Evolutionary conservation across 345 rosid genomes (phyloP).

Genomic region (Raphanus raphanistrum): DNA sequence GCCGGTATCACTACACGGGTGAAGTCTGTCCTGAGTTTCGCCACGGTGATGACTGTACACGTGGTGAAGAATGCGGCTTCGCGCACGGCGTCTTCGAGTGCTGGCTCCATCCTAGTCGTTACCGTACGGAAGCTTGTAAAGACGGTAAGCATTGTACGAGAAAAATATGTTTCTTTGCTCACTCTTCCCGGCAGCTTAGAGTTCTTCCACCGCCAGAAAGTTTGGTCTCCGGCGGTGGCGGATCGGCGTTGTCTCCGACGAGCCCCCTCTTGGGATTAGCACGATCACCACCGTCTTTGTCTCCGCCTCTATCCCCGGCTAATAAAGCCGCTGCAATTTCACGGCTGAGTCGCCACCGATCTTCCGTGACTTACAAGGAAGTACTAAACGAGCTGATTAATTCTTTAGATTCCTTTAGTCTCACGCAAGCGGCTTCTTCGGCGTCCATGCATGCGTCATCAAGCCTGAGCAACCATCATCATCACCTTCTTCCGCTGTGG

Average conservation of each 20-base stretch:
- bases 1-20: conserved; percentile 62
- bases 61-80: conserved; percentile 64
- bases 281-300: conserved; percentile 47
- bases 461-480: neutral
- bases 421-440: conserved; percentile 41
- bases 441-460: conserved; percentile 23
- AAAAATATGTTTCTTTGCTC: conserved; percentile 76
- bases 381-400: conserved; percentile 53
- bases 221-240: neutral
- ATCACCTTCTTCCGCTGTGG: conserved; percentile 45
- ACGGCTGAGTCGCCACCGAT: conserved; percentile 24
- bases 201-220: conserved; percentile 41
- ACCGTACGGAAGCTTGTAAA: conserved; percentile 74
- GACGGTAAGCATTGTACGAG: conserved; percentile 70
- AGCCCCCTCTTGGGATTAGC: conserved; percentile 67
- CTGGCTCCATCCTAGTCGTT: conserved; percentile 73
- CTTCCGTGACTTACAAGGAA: conserved; percentile 32
- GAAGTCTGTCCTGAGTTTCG: conserved; percentile 73
- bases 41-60: conserved; percentile 58
- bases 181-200: conserved; percentile 63
- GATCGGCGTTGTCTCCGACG: conserved; percentile 49
- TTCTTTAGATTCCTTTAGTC: conserved; percentile 54
- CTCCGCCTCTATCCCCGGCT: conserved; percentile 76
- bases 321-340: conserved; percentile 28
- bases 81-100: conserved; percentile 80